phyloP scores from a whole-genome alignment of 106 monocot species.

The Allium cepa region DNA sequence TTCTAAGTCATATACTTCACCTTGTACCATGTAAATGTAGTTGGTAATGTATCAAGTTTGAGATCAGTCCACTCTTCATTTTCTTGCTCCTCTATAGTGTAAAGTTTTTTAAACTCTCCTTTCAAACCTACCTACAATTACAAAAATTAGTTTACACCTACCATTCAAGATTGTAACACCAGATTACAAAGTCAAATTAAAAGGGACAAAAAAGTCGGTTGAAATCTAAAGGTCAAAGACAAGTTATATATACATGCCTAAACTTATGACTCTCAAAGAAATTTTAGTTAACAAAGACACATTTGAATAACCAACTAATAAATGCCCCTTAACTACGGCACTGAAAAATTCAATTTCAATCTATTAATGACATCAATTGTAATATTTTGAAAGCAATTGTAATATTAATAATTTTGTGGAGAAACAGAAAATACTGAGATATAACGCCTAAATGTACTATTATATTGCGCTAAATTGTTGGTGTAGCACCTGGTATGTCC shows the following conservation, averaged over 20 bases:
- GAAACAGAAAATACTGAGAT: too few relatives aligned
- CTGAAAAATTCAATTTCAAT: too few relatives aligned
- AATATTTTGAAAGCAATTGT: too few relatives aligned
- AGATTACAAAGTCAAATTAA: too few relatives aligned
- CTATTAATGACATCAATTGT: too few relatives aligned
- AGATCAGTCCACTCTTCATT: conserved; percentile 50
- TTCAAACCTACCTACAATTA: conserved; percentile 64
- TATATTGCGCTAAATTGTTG: background rate
- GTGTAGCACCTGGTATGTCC: conserved; percentile 75
- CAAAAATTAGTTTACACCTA: background rate
- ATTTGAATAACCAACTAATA: too few relatives aligned
- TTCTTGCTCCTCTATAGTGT: conserved; percentile 43
- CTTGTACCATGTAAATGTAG: conserved; percentile 87
- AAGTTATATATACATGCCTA: too few relatives aligned
- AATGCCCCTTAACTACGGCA: too few relatives aligned
- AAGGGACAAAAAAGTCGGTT: background rate
- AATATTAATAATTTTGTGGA: too few relatives aligned
- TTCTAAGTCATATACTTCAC: conserved; percentile 14
- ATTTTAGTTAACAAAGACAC: too few relatives aligned
- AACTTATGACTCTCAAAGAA: too few relatives aligned
- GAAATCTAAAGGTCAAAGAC: background rate
- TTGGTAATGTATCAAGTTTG: conserved; percentile 17
- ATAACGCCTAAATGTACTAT: background rate
- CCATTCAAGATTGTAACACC: too few relatives aligned
- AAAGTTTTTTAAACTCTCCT: conserved; percentile 62